Evolutionary conservation across 331 rosid genomes (phyloP).

Genomic region (Phaseolus coccineus): DNA sequence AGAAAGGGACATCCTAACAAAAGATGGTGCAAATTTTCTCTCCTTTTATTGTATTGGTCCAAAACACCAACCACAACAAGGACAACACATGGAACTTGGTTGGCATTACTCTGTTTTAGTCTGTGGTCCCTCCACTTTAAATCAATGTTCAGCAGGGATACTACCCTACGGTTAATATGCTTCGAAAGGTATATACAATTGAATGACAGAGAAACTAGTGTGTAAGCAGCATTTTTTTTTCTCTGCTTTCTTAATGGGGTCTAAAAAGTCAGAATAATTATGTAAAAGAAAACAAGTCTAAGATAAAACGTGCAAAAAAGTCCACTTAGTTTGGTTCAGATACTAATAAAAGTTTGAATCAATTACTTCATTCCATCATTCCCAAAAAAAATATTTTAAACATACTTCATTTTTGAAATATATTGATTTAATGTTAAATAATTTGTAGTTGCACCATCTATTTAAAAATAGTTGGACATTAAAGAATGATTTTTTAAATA

Average conservation of each 20-base stretch:
- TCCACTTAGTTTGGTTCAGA: not conserved
- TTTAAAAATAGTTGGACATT: too few relatives aligned
- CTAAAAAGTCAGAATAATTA: not conserved
- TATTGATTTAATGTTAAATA: too few relatives aligned
- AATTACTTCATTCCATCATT: too few relatives aligned
- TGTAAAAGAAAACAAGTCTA: not conserved
- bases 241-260: not conserved
- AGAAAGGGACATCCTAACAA: constrained; percentile 1
- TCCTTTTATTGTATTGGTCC: not conserved
- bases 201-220: not conserved
- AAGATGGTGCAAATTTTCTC: not conserved
- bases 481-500: too few relatives aligned
- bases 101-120: not conserved
- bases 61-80: not conserved
- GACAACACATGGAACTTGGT: not conserved
- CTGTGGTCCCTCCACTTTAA: not conserved
- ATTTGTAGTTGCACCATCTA: too few relatives aligned
- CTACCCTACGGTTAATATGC: not conserved
- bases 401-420: too few relatives aligned
- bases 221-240: not conserved
- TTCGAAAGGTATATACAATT: not conserved
- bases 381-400: too few relatives aligned
- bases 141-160: not conserved
- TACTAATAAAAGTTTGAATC: too few relatives aligned
- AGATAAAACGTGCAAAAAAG: not conserved